Evolutionary conservation across 2,329 filamentous ascomycete species (phyloP), one percentile per base, ranked within the genome.

Genomic region (Penicillium sp.): DNA sequence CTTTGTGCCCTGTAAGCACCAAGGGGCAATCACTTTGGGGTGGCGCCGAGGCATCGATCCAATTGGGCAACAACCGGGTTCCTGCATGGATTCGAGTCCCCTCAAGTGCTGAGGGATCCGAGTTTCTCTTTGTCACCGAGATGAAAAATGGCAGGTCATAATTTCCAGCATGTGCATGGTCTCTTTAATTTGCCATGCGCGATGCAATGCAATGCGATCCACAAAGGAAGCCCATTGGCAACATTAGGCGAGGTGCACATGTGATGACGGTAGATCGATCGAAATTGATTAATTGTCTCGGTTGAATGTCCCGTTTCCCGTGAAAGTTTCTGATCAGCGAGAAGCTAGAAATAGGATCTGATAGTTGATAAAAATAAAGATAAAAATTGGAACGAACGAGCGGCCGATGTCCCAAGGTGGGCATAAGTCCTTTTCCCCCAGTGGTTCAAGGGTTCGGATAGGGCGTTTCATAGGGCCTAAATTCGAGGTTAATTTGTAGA

Each of bases 201-300:
- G 27, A 44, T 50, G 53, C 53, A 14, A 55, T 46, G 46, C 53
- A 50, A 55, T 29, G 37, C 26, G 11, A 35, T 50, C 46, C 53
- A 42, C 19, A 23, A 42, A 14, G 19, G n/a, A 42, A 11, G 39
- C 19, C 39, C 39, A 42, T 42, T 42, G 39, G 39, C 39, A 42
- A 42, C 19, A 42, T 19, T 42, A 42, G 39, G 39, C 39, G 39
- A 42, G 39, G 4, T 39, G 21, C 39, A 42, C 39, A 42, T 54
- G 45, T 49, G 45, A 54, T 44, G 4, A 26, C 29, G 10, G 19
- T 19, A 14, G 46, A 49, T 49, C 29, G 31, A 37, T 49, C 46
- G 29, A 16, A 33, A 25, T 33, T 21, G 31, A 35, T 49, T 14
- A 19, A 25, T n/a, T 50, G 48, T 50, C 31, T 49, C 48, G 48